Evolutionary conservation across 257 asterid species (phyloP), one percentile per base, ranked within the genome.

Genomic region (Leonotis leonurus): DNA sequence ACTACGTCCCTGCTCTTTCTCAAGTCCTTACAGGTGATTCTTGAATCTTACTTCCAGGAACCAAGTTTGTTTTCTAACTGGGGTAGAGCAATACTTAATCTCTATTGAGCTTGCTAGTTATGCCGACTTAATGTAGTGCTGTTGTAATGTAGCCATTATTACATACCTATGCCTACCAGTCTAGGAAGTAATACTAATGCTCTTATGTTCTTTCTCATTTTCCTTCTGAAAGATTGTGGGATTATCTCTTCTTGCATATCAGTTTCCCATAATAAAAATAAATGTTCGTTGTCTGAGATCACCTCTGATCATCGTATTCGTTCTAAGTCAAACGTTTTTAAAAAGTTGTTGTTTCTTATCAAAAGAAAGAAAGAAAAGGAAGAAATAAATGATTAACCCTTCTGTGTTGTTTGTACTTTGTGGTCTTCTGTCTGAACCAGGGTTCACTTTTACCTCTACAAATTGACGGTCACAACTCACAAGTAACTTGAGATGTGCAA

Each of bases 21-120:
- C 99, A 27, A 89, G 96, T 73, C 97, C 99, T 75, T 93, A 85
- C 94, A 93, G 99, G 99, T 92, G 65, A 67, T 73, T 65, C 53
- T 65, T 52, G 56, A 62, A 37, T 60, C 50, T 25, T 48, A 12
- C 35, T 70, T 49, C 40, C 45, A 58, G 18, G 7, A 52, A 41
- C 30, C 52, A 16, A 35, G 16, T 29, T 56, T 30, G 27, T 51
- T 54, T 49, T 46, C 21, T 30, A 26, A 27, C 18, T 48, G 55
- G 9, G 51, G 39, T 35, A 48, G 64, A 33, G 53, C 26, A 48
- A 62, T 35, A 2, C 26, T 33, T 33, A 33, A 33, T 33, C 39
- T 33, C 39, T 8, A 33, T 33, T 33, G 39, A 8, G 39, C 39
- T 33, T 3, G 11, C 39, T 8, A 33, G 13, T 33, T 33, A 33